Base-by-base conservation (phyloP, 1,284 basidiomycete genomes). In the Ustilago lituana region DNA sequence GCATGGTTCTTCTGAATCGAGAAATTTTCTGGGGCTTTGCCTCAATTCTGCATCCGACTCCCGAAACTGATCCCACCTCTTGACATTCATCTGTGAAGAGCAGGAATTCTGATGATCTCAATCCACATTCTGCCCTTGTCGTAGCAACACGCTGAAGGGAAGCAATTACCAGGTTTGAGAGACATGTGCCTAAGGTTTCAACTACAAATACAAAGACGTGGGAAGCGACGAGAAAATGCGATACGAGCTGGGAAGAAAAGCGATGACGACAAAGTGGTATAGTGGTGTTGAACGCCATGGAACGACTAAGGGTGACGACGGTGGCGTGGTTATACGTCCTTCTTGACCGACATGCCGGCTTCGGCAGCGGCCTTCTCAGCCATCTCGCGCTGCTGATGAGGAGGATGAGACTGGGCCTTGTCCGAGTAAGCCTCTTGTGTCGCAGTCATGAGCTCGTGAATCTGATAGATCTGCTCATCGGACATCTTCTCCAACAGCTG, bases 381-480 rank as follows among this genome's bases (percentile, higher is more conserved):
- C 44, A 71, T 47, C 36, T 57, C 55, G 7, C 66, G 29, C 32
- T 68, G 47, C 32, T 61, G 46, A 3, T 32, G 11, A 4, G 71
- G 71, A 15, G 71, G 66, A 31, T 47, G 38, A 12, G 54, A 49
- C 46, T 71, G 72, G 1, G 76, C 76, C 20, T 68, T 55, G 2
- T 69, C 57, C 11, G 79, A 77, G 33, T 77, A 81, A 1, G 71
- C 63, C 43, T 77, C 73, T n/a, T 63, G 48, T 0, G 78, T 69
- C 0, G 74, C 77, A 1, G 60, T 67, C 70, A 79, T 79, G 26
- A 82, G 54, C 46, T 82, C 80, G 54, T 81, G 78, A 20, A 82
- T 66, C 62, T 82, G 81, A 32, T 80, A 77, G n/a, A 82, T 72
- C 73, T 82, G 81, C 60, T 82, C 80, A 32, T 81, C 76, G 3